Evolutionary conservation across 768 basidiomycete genomes (phyloP), one percentile per base, ranked within the genome.

Genomic region (Suillus alpinus): DNA sequence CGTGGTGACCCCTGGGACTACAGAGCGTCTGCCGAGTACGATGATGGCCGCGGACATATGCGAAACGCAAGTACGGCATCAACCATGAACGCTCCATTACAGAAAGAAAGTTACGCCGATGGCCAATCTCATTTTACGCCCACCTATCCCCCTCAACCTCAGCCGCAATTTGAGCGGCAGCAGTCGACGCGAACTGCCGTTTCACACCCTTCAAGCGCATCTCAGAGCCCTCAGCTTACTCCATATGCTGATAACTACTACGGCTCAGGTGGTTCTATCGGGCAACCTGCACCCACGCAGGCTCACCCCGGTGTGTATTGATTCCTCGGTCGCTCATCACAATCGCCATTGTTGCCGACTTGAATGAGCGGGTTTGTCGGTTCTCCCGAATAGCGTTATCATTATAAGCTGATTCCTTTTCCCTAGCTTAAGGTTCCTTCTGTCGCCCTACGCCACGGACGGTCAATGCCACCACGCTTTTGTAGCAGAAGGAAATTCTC

Each of bases 1-100:
- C 86, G 88, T 58, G 78, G 76, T 63, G 86, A 88, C 67, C 81
- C 86, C n/a, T 92, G 89, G 87, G 85, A 90, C 59, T 76, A 83
- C 31, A 80, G 87, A 58, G 76, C 77, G 50, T 86, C 87, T 34
- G 69, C 73, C 53, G 70, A 80, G 61, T 60, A 68, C n/a, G 68
- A 69, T n/a, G 71, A 70, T 37, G 69, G 66, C 51, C 75, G 72
- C 56, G 73, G 72, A 10, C 87, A 91, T 64, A 58, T 78, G 55
- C 80, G 84, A 61, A 76, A 83, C 56, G 78, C 79, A 59, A 91
- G 89, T 68, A 84, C 84, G 61, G 80, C 80, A 53, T 81, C 84
- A 26, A 86, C 87, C 55, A 68, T 84, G 60, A 78, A 75, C 46
- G 76, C 80, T 62, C 83, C 83, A 16, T 70, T 77, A 40, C 82